Evolutionary conservation across 2,329 filamentous ascomycete genomes (phyloP), one percentile per base, ranked within the genome.

Genomic region (Botryotinia narcissicola): DNA sequence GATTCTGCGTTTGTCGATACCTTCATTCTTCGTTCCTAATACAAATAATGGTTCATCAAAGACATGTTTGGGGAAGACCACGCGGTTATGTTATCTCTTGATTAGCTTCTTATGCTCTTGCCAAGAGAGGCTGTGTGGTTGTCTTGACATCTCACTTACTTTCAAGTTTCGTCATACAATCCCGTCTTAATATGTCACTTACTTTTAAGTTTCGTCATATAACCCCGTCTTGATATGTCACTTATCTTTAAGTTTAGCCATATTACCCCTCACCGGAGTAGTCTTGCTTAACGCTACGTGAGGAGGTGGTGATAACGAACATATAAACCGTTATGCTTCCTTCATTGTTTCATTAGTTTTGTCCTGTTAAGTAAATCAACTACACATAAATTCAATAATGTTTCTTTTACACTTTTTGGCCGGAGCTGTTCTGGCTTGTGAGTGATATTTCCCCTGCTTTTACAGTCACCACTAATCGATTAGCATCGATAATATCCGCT

Each of bases 401-500:
- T 59, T 61, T 40, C 25, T 59, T 46, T 48, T 10, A 40, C 51
- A 35, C n/a, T 25, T 68, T 37, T 25, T 72, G 20, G 29, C 59
- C n/a, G 32, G 51, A 61, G 16, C 29, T 46, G n/a, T 72, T 40
- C 46, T 68, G 29, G 35, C 63, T 40, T 44, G 71, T 72, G 68
- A n/a, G 71, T 68, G 9, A 37, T 32, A 18, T n/a, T 12, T 35
- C 29, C 40, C 57, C n/a, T 6, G 32, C 18, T 46, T 59, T 8
- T 22, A 16, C 22, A 42, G 14, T n/a, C 71, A 40, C 29, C 44
- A 18, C 42, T 57, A 60, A 37, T 51, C 48, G n/a, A 69, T 44
- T 51, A 79, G 78, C 66, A 61, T 76, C 75, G 40, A 60, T 66
- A 46, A 69, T 68, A 5, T n/a, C 69, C 63, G 76, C 78, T 16